phyloP scores from a whole-genome alignment of 1,284 basidiomycete genomes.

The Apiotrichum akiyoshidainum region DNA sequence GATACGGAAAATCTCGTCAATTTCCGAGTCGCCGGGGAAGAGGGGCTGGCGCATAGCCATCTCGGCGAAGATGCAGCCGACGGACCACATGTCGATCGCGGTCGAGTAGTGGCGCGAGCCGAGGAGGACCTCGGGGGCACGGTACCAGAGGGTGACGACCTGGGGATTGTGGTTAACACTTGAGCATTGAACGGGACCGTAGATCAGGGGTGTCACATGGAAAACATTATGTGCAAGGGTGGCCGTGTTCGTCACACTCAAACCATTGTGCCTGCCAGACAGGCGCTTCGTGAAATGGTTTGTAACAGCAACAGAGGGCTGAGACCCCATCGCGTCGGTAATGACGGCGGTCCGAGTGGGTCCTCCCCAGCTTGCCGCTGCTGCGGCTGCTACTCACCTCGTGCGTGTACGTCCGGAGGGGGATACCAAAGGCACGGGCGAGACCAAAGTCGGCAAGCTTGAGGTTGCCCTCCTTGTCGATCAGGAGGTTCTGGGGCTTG shows the following conservation, averaged over 20 bases:
- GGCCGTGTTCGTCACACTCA: too few relatives aligned
- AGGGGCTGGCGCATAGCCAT: conserved; percentile 76
- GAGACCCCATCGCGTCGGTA: too few relatives aligned
- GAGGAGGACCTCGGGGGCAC: conserved; percentile 94
- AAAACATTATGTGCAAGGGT: too few relatives aligned
- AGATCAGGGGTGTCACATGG: too few relatives aligned
- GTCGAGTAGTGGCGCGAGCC: conserved; percentile 97
- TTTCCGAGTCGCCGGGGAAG: conserved; percentile 98
- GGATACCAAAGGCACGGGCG: conserved; percentile 91
- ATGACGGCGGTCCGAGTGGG: too few relatives aligned
- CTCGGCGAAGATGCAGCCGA: conserved; percentile 98
- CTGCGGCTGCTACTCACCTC: conserved; percentile 62
- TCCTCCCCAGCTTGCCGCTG: background rate
- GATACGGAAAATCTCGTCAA: conserved; percentile 99
- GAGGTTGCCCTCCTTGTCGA: conserved; percentile 94
- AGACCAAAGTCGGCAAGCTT: conserved; percentile 95
- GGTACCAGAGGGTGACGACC: conserved; percentile 99
- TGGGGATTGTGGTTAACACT: conserved; percentile 39
- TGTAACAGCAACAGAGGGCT: too few relatives aligned
- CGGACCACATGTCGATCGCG: conserved; percentile 98
- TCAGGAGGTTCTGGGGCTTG: conserved; percentile 96
- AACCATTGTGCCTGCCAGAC: too few relatives aligned
- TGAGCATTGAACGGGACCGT: too few relatives aligned
- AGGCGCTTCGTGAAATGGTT: too few relatives aligned
- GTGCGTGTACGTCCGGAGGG: conserved; percentile 93